Percentiles rank a stretch among this genome's conserved stretches.
phyloP scores from a whole-genome alignment of 2,329 filamentous ascomycete genomes.

The Trichoderma arundinaceum region DNA sequence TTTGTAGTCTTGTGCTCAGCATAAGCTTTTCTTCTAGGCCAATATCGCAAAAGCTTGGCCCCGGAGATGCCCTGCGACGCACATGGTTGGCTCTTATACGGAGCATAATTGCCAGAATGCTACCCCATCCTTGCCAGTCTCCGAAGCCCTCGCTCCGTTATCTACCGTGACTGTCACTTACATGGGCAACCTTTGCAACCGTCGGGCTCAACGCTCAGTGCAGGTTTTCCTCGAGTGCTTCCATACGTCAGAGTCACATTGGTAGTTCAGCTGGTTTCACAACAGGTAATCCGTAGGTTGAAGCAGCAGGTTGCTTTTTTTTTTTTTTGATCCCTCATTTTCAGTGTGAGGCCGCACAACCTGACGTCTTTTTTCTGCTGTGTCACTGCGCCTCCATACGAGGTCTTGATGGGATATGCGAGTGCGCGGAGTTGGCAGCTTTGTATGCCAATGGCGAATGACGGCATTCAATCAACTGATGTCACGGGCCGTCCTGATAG shows the following conservation, averaged over 20 bases:
- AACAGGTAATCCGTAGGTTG: background rate
- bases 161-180: background rate
- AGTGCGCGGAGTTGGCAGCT: background rate
- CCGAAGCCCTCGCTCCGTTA: no score
- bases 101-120: conserved; percentile 4
- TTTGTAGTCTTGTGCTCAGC: background rate
- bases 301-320: background rate
- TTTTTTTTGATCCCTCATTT: background rate
- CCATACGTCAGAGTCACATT: conserved; percentile 19
- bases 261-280: conserved; percentile 21
- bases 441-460: background rate
- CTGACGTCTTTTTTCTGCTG: conserved; percentile 1
- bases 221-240: no score
- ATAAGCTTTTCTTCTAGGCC: background rate
- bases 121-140: no score
- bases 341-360: background rate
- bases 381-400: conserved; percentile 6
- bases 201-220: conserved; percentile 16
- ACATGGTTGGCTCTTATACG: background rate
- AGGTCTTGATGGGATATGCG: conserved; percentile 1
- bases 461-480: background rate
- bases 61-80: background rate
- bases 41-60: conserved; percentile 3
- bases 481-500: conserved; percentile 13
- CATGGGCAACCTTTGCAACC: background rate